Evolutionary conservation across 179 eudicot genomes (phyloP).

Genomic region (Actinidia arguta): DNA sequence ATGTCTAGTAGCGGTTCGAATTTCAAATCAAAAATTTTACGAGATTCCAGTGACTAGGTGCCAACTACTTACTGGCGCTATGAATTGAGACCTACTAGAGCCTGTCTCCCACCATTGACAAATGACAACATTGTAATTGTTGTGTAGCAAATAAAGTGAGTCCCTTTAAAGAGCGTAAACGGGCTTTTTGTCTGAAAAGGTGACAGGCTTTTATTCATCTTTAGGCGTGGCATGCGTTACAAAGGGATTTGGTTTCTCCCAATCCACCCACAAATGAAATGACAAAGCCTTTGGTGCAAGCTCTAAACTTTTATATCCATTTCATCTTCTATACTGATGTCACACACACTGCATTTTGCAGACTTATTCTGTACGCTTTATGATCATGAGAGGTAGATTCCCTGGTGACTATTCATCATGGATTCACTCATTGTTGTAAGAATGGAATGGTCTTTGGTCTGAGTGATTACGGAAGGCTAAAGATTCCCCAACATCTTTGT

Average conservation of each 20-base stretch:
- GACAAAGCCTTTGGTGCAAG: no score
- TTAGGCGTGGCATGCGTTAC: neutral
- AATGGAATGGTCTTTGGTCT: constrained; percentile 12
- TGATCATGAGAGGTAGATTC: neutral
- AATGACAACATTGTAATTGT: constrained; percentile 19
- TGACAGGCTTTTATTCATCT: neutral
- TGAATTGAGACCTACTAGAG: constrained; percentile 4
- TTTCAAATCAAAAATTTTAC: no score
- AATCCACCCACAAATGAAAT: no score
- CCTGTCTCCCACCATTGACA: neutral
- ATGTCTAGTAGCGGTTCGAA: no score
- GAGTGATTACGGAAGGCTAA: neutral
- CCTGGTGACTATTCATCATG: neutral
- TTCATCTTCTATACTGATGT: neutral
- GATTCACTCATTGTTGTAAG: neutral
- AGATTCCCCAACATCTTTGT: neutral
- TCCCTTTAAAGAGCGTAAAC: neutral
- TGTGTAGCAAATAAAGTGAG: constrained; percentile 2
- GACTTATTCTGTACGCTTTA: neutral
- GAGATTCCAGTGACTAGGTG: no score
- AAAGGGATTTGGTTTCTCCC: neutral
- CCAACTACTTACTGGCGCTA: no score
- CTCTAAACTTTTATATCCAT: neutral
- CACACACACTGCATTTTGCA: constrained; percentile 1
- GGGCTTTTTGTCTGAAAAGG: neutral